Base-by-base conservation (phyloP, 2,329 filamentous ascomycete species). In the Chaetomiaceae sp. region DNA sequence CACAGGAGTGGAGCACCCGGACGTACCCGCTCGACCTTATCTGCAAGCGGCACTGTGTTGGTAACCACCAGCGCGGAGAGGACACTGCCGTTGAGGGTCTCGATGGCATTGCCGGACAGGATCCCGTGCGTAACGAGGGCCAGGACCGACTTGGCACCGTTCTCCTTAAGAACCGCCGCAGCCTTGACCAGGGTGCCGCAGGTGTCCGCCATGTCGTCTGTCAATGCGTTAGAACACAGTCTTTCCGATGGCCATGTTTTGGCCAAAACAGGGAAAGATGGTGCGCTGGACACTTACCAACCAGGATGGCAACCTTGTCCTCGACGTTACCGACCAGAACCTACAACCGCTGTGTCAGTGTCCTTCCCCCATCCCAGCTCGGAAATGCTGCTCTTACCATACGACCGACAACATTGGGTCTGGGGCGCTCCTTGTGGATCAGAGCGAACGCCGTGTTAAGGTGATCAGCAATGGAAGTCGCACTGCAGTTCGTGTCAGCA, bases 51-150 rank as follows among this genome's bases (percentile, higher is more conserved):
- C 12, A 92, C 87, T 1, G 87, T 96, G 71, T 96, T 96, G 43
- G 91, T 96, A 31, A 95, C 89, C 13, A 96, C 89, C 33, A 96
- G 74, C 62, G 60, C 81, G 83, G 58, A 95, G 72, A 65, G 82
- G 79, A 63, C 87, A 89, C 59, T 79, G 50, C 54, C 79, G 69
- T 95, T 95, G 63, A 95, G 75, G 37, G 85, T 90, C 62, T 95
- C 85, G 51, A 95, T 92, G 38, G 91, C 91, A 59, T 87, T 89
- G 44, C 90, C 91, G 57, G 85, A 90, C 45, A 97, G 73, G 53
- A 96, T 95, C 31, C 90, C 91, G 66, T 96, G 92, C 1, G 92
- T 96, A 52, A 97, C 93, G 59, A 97, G 95, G 20, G 93, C 93
- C 56, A 95, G 89, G 33, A 95, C 90, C 65, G 95, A 83, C 59